Conservation (phyloP, 2,329 filamentous ascomycete genomes). For the Botryotinia calthae region DNA sequence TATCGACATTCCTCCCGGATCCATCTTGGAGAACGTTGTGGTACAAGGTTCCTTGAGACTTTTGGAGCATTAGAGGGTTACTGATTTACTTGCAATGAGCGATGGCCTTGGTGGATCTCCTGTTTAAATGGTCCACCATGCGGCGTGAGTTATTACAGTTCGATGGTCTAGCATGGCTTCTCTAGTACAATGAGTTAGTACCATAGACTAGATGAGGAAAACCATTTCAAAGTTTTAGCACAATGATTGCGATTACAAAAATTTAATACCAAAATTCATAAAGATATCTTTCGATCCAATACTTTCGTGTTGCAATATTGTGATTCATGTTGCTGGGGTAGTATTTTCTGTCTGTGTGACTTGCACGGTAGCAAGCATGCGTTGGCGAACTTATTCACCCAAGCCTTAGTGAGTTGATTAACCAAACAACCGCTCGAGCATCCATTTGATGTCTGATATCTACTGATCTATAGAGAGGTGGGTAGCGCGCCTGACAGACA, state of each 20-base stretch:
- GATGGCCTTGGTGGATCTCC: constrained; percentile 16
- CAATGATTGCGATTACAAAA: constrained; percentile 6
- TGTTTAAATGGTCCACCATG: constrained; percentile 13
- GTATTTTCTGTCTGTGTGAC: neutral
- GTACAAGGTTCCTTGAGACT: constrained; percentile 91
- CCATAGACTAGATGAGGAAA: constrained; percentile 16
- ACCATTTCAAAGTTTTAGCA: constrained; percentile 4
- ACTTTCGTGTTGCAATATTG: neutral
- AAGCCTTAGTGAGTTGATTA: neutral
- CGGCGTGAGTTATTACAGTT: neutral
- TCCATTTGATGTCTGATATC: neutral
- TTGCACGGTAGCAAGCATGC: constrained; percentile 4
- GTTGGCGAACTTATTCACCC: neutral
- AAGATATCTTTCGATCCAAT: neutral
- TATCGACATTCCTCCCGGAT: constrained; percentile 95
- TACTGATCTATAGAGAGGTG: neutral
- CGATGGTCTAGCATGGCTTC: constrained; percentile 20
- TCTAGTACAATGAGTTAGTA: constrained; percentile 11
- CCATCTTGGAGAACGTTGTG: constrained; percentile 96
- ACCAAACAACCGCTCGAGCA: neutral
- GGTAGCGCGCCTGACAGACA: neutral
- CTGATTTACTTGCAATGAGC: constrained; percentile 17
- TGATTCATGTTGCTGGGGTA: neutral
- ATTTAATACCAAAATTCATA: constrained; percentile 8
- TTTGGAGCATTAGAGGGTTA: constrained; percentile 57